Evolutionary conservation across 176 grass and related monocot species (phyloP).

Genomic region (Phoenix roebelenii): DNA sequence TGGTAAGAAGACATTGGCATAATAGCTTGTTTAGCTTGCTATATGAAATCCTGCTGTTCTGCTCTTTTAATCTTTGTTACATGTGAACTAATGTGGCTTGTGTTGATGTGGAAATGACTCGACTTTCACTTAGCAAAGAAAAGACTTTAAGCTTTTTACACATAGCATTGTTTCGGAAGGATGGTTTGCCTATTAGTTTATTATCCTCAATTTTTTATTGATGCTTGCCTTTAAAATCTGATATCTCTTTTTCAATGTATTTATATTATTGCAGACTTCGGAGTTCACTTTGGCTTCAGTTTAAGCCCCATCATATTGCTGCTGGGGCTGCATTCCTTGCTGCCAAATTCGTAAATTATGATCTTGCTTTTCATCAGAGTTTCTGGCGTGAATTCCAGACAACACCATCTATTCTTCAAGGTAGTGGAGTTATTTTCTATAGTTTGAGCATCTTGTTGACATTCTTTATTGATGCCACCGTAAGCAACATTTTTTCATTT

Average conservation of each 20-base stretch:
- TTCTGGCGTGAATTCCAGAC: constrained; percentile 84
- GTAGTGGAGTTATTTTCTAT: constrained; percentile 26
- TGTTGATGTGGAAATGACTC: background rate
- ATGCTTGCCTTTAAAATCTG: background rate
- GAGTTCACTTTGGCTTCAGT: constrained; percentile 94
- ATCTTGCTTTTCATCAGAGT: constrained; percentile 41
- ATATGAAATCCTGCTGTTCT: constrained; percentile 12
- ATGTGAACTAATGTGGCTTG: constrained; percentile 19
- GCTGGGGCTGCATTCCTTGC: constrained; percentile 82
- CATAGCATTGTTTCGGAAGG: constrained; percentile 18
- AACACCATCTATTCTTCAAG: constrained; percentile 61
- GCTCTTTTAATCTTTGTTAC: constrained; percentile 15
- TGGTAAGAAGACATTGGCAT: constrained; percentile 50
- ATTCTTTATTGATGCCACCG: too few species aligned
- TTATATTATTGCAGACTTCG: constrained; percentile 36
- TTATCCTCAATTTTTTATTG: background rate
- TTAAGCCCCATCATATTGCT: constrained; percentile 82
- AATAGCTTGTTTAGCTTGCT: constrained; percentile 24
- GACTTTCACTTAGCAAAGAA: too few species aligned
- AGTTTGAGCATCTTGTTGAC: too few species aligned
- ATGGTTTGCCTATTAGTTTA: constrained; percentile 19
- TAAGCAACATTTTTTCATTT: too few species aligned
- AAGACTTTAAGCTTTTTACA: background rate
- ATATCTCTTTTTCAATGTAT: constrained; percentile 17
- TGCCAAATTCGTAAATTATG: constrained; percentile 45